Base-by-base conservation (phyloP, 2,329 filamentous ascomycete species). In the Apiospora saccharicola region DNA sequence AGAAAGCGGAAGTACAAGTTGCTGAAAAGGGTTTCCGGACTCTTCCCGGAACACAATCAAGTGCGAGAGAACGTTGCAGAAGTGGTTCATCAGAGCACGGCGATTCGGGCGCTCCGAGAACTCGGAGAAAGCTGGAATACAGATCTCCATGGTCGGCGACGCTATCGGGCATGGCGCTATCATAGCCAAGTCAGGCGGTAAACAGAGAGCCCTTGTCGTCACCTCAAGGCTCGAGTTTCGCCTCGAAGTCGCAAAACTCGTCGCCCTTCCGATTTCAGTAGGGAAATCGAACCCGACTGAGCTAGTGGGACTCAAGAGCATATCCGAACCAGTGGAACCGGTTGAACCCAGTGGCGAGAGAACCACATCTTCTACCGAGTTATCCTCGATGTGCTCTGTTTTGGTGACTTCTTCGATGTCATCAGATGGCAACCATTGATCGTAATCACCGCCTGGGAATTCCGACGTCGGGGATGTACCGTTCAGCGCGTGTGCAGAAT, bases 11-110 rank as follows among this genome's bases (percentile, higher is more conserved):
- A 91, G 81, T 12, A 91, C 87, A 19, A 91, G 82, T 75, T 90
- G 88, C 75, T 90, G 88, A 76, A 91, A 91, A 0, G 90, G 89
- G 73, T 91, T 91, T 26, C 88, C 89, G 4, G 85, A 84, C 74
- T 91, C 89, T 78, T 91, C 90, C 44, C 89, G 85, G 75, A 91
- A 89, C 26, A 91, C 90, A 61, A 92, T 90, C n/a, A 91, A 83
- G 78, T 91, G 90, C 0, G 89, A 91, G 26, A 92, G 79, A 16
- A 90, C 87, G 74, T 90, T 90, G 82, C 88, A 90, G 75, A 91
- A 91, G 80, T 92, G 89, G 74, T 90, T 88, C 16, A 92, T 83
- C 34, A 91, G 81, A 2, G 84, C 85, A 13, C 90, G 86, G 6
- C 89, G 85, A 75, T 89, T 88, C 37, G 83, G 84, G 19, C 84